Evolutionary conservation across 257 asterid genomes (phyloP), one percentile per base, ranked within the genome.

Genomic region (Leonotis leonurus): DNA sequence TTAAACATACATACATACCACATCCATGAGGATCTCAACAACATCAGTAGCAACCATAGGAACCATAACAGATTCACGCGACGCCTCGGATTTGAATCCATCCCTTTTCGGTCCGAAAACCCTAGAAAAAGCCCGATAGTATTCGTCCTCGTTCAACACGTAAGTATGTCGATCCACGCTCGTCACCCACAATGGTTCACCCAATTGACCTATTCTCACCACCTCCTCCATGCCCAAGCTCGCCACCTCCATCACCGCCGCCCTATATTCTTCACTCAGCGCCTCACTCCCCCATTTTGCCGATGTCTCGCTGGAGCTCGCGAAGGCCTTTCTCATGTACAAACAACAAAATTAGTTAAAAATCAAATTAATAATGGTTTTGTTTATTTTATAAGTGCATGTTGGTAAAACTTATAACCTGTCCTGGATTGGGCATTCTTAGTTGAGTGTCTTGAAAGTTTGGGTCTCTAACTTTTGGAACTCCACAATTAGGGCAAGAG

Each of bases 141-240:
- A 85, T 8, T 81, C 87, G 0, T 78, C 80, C 17, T 62, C 75
- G 17, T 72, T 72, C 6, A 83, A 32, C 3, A 14, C 10, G 30
- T 3, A 27, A 0, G 58, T 29, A 14, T 46, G 48, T 3, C 30
- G 52, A 6, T 73, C 84, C 25, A 8, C 56, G 69, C 67, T 68
- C 0, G 62, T 39, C 26, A 76, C 24, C 90, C 90, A 85, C 58
- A 85, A 33, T 5, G 90, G 87, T 3, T 74, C 79, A 0, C 75
- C 78, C 6, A 70, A 0, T 29, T 68, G 72, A 0, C 75, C 65
- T 65, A 74, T 27, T 37, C 65, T 60, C 52, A 73, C 14, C 0
- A 85, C 71, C 68, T 82, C 89, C 22, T 82, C 85, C 85, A 80
- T 72, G 1, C 85, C 83, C 0, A 59, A 32, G 5, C 10, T 17